These are phyloP conservation scores for Vaccinium darrowii DNA, from an alignment of 148 eudicot species.

Conservation along the genomic window DNA sequence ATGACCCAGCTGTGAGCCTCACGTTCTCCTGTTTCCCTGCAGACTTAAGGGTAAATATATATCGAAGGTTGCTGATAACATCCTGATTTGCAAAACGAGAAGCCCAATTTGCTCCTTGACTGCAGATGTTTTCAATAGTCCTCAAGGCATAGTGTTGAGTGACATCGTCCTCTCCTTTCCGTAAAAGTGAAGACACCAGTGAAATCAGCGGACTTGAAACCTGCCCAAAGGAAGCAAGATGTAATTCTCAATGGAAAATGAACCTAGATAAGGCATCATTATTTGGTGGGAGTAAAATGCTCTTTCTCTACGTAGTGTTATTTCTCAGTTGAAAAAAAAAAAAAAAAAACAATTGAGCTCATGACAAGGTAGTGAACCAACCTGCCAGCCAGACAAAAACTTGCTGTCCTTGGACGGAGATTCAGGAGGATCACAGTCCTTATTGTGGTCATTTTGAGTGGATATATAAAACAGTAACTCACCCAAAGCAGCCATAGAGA, in stretches of 20 bases:
- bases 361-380: constrained; percentile 24
- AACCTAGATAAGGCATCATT: not conserved
- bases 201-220: constrained; percentile 82
- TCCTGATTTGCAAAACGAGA: constrained; percentile 91
- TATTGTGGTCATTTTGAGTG: constrained; percentile 70
- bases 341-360: not conserved
- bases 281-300: not conserved
- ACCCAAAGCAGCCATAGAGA: constrained; percentile 97
- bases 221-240: constrained; percentile 36
- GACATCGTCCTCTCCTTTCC: constrained; percentile 94
- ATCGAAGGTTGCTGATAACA: constrained; percentile 77
- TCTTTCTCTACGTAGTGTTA: not conserved
- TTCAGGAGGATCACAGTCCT: constrained; percentile 54
- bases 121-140: constrained; percentile 89
- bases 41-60: constrained; percentile 60
- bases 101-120: constrained; percentile 94
- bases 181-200: constrained; percentile 69
- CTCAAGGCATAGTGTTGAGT: constrained; percentile 94
- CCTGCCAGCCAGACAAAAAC: constrained; percentile 88
- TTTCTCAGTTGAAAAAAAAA: not conserved
- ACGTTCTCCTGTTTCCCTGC: constrained; percentile 87
- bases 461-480: constrained; percentile 92
- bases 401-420: constrained; percentile 72
- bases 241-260: not conserved
- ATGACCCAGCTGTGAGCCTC: constrained; percentile 91